These are phyloP conservation scores for Mrakia frigida DNA, from an alignment of 768 basidiomycete species.

Conservation along the genomic window DNA sequence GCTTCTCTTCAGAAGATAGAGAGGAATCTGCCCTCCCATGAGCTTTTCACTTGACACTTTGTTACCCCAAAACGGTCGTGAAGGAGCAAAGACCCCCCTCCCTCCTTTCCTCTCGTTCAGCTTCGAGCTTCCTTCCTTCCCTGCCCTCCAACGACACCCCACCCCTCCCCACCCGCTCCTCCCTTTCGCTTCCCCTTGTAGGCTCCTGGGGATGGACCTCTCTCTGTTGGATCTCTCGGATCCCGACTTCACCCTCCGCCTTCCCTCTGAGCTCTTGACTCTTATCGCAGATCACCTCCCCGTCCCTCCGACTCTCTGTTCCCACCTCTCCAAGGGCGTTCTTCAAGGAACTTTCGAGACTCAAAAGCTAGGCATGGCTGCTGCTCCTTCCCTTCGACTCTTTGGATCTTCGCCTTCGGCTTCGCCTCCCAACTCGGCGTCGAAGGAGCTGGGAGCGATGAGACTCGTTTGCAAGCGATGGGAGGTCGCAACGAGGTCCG, in stretches of 20 bases:
- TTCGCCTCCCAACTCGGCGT: neutral
- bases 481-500: neutral
- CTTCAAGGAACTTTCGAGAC: slow-evolving; percentile 9
- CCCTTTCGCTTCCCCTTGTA: neutral
- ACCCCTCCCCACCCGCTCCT: neutral
- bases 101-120: too few relatives aligned
- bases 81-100: too few relatives aligned
- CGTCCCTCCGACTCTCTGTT: neutral
- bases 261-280: neutral
- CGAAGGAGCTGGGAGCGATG: slow-evolving; percentile 2
- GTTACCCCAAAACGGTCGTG: too few relatives aligned
- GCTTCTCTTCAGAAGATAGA: too few relatives aligned
- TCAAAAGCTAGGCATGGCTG: neutral
- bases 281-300: neutral
- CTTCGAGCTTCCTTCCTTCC: too few relatives aligned
- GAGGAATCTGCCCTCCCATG: too few relatives aligned
- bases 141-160: neutral
- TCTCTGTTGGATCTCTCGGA: neutral
- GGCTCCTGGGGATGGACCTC: neutral
- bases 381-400: neutral
- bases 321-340: neutral
- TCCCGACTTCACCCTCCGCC: neutral
- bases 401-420: too few relatives aligned
- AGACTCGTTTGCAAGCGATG: neutral
- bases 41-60: too few relatives aligned